Percentiles rank a stretch among this genome's conserved stretches.
Conservation (phyloP, 306 rosid species). For the Medicago arabica region DNA sequence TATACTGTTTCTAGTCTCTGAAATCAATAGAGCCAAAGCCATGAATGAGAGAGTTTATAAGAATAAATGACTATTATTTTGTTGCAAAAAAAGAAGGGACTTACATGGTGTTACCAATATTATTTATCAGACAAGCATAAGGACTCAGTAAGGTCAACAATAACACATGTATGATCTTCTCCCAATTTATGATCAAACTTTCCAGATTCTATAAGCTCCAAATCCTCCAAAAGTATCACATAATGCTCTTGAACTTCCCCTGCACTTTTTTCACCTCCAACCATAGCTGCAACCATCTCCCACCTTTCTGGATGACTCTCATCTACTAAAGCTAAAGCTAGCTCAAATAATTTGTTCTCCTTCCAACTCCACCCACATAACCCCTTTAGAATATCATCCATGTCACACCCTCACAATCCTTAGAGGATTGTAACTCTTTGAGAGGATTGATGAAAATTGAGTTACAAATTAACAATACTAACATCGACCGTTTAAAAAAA, state of each 20-base stretch:
- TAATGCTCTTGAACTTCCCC: slow-evolving; percentile 70
- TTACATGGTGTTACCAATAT: slow-evolving; percentile 16
- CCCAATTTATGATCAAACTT: slow-evolving; percentile 58
- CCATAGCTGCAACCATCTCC: slow-evolving; percentile 68
- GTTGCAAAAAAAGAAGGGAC: slow-evolving; percentile 25
- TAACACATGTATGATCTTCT: slow-evolving; percentile 43
- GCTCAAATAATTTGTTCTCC: slow-evolving; percentile 84
- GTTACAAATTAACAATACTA: slow-evolving; percentile 22
- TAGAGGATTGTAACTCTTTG: neutral
- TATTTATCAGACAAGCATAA: slow-evolving; percentile 47
- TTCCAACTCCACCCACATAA: slow-evolving; percentile 82
- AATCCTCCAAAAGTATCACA: slow-evolving; percentile 72
- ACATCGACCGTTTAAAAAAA: too few species aligned
- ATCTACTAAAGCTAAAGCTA: slow-evolving; percentile 76
- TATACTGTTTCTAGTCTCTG: neutral
- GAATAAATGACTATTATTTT: neutral
- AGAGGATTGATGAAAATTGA: slow-evolving; percentile 16
- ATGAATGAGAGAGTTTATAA: too few species aligned
- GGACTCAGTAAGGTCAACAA: slow-evolving; percentile 43
- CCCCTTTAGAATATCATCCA: slow-evolving; percentile 49
- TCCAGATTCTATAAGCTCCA: slow-evolving; percentile 74
- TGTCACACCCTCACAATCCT: slow-evolving; percentile 11
- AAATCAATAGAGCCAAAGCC: too few species aligned
- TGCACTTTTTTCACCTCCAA: slow-evolving; percentile 79
- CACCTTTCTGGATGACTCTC: slow-evolving; percentile 73